Base-by-base conservation (phyloP, 1,139 yeast genomes). In the Magnusiomyces paraingens region DNA sequence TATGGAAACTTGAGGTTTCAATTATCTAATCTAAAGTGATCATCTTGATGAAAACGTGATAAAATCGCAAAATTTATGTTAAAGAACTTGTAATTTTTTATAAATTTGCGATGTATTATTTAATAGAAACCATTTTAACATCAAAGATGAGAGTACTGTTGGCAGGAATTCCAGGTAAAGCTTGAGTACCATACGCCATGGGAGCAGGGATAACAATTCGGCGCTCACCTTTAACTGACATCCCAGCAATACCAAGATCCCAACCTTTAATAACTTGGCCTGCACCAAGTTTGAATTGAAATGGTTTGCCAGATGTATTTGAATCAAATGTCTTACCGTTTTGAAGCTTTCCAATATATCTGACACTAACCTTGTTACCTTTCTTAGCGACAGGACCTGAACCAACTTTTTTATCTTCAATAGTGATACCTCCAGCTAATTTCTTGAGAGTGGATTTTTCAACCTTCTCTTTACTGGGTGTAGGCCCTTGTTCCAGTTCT, bases 221-320 rank as follows among this genome's bases (percentile, higher is more conserved):
- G 80, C 99, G 90, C 80, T 94, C 99, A 69, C 99, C 99, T 66
- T 96, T 96, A 69, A 89, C 95, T 58, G 95, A 83, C 98, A 94
- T 91, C 71, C 99, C 99, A 56, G 91, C 89, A 65, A 93, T 95
- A 78, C 99, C 99, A 66, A 91, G 80, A 71, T 93, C 99, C 86
- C 96, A 93, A 61, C 98, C 99, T 74, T 88, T 89, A 78, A 94
- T 94, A 67, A 95, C 96, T 75, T 94, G 98, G 69, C 99, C 99
- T 72, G 86, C 88, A 66, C 99, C 99, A 64, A 93, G 81, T 61
- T 81, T 82, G 75, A 93, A 94, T 60, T 76, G 74, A 72, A 94
- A 93, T 67, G 99, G 99, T 78, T 89, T 91, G 65, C 99, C 99
- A 62, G 85, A 80, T 64, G 97, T 90, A 82, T 93, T 93, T 74